Evolutionary conservation across 2,329 filamentous ascomycete species (phyloP).

Genomic region (Teratosphaeriaceae sp.): DNA sequence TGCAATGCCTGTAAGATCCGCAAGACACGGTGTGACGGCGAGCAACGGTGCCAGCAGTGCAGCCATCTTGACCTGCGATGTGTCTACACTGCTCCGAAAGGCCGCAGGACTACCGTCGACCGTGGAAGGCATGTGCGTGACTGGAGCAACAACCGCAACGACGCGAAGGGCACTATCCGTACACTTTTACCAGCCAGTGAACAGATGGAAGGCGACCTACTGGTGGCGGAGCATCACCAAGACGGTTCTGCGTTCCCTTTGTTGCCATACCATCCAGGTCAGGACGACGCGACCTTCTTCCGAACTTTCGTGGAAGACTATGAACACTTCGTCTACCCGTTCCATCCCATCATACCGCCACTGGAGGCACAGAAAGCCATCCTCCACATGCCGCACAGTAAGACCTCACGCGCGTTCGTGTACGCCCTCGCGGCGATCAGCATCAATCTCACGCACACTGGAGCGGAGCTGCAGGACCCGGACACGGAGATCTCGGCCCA

Average conservation of each 20-base stretch:
- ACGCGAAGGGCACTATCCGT: not conserved
- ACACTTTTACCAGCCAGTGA: not conserved
- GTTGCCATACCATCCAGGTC: no score
- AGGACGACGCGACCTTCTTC: no score
- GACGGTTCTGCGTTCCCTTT: no score
- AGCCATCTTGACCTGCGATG: constrained; percentile 40
- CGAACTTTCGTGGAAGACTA: not conserved
- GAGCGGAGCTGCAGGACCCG: not conserved
- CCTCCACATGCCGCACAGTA: not conserved
- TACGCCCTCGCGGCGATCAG: not conserved
- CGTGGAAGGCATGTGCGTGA: not conserved
- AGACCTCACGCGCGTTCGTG: not conserved
- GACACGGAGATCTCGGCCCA: not conserved
- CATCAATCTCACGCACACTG: not conserved
- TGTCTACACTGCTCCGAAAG: constrained; percentile 22
- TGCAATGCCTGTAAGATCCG: constrained; percentile 42
- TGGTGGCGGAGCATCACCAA: no score
- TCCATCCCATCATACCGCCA: constrained; percentile 26
- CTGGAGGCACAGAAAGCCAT: not conserved
- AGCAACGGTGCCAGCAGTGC: constrained; percentile 38
- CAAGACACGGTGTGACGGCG: constrained; percentile 43
- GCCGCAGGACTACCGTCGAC: not conserved
- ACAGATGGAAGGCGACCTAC: no score
- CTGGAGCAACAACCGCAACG: not conserved
- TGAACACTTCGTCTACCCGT: constrained; percentile 26